phyloP scores from a whole-genome alignment of 2,329 filamentous ascomycete species.

The Podosphaera fusca region DNA sequence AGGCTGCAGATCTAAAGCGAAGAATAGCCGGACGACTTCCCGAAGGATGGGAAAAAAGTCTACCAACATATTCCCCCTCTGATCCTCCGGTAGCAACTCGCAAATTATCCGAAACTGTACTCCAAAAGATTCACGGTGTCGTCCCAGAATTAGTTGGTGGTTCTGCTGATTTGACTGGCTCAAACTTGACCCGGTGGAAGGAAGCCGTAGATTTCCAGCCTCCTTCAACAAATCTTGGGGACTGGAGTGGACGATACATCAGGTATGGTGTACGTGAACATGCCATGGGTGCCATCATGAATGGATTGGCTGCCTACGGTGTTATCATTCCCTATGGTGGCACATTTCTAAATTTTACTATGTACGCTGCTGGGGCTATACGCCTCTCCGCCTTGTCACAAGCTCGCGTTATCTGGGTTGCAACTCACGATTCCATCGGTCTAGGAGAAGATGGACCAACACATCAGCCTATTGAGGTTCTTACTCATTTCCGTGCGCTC shows the following conservation, averaged over 20 bases:
- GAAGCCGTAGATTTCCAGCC: conserved; percentile 92
- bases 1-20: conserved; percentile 61
- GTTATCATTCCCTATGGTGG: conserved; percentile 82
- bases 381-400: conserved; percentile 84
- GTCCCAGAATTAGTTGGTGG: conserved; percentile 86
- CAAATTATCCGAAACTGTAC: conserved; percentile 87
- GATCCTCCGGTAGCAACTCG: conserved; percentile 76
- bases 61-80: conserved; percentile 72
- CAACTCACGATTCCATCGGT: conserved; percentile 97
- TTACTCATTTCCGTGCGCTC: conserved; percentile 93
- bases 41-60: conserved; percentile 84
- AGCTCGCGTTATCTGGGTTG: conserved; percentile 80
- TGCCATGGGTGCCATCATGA: conserved; percentile 79
- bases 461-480: conserved; percentile 96
- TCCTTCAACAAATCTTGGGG: conserved; percentile 60
- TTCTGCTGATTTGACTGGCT: conserved; percentile 92
- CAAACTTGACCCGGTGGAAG: conserved; percentile 98
- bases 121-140: conserved; percentile 62
- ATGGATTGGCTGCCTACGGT: conserved; percentile 87
- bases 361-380: conserved; percentile 85
- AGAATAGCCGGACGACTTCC: conserved; percentile 67
- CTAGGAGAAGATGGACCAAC: conserved; percentile 96
- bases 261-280: conserved; percentile 85
- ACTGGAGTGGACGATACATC: conserved; percentile 79
- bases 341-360: conserved; percentile 99